phyloP scores from a whole-genome alignment of 805 yeast species.

The Isabelozyma pseudorhagii region DNA sequence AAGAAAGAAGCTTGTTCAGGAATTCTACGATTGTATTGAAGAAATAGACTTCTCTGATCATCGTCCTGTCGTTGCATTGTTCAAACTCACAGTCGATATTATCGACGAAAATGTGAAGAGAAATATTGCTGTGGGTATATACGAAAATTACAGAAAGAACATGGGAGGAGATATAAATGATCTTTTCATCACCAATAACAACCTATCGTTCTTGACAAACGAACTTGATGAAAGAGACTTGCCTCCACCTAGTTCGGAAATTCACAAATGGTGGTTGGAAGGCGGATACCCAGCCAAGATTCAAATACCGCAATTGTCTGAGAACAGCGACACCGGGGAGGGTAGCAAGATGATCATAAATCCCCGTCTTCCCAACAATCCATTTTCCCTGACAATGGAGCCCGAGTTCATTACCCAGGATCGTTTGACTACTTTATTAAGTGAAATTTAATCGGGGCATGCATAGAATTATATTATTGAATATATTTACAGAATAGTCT shows the following conservation, averaged over 20 bases:
- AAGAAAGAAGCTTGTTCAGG: conserved; percentile 56
- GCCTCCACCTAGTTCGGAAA: conserved; percentile 88
- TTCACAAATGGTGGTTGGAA: conserved; percentile 88
- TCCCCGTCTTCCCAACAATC: conserved; percentile 68
- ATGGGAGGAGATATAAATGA: conserved; percentile 42
- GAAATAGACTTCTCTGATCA: conserved; percentile 78
- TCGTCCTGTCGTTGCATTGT: conserved; percentile 80
- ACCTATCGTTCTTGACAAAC: conserved; percentile 21
- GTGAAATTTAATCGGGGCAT: not conserved
- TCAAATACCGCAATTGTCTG: conserved; percentile 43
- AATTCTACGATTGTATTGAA: conserved; percentile 56
- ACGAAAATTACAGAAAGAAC: conserved; percentile 49
- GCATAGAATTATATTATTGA: no score
- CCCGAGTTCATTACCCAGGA: conserved; percentile 48
- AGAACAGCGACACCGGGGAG: conserved; percentile 11
- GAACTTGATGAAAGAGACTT: conserved; percentile 40
- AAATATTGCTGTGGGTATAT: conserved; percentile 54
- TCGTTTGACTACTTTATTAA: conserved; percentile 5
- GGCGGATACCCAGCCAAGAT: conserved; percentile 76
- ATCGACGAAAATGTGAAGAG: conserved; percentile 61
- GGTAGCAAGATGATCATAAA: conserved; percentile 48
- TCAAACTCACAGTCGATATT: conserved; percentile 59
- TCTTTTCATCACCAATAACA: conserved; percentile 23
- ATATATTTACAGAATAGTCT: no score
- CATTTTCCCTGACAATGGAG: conserved; percentile 54